Conservation (phyloP, 495 filamentous ascomycete species). For the Podospora comata region DNA sequence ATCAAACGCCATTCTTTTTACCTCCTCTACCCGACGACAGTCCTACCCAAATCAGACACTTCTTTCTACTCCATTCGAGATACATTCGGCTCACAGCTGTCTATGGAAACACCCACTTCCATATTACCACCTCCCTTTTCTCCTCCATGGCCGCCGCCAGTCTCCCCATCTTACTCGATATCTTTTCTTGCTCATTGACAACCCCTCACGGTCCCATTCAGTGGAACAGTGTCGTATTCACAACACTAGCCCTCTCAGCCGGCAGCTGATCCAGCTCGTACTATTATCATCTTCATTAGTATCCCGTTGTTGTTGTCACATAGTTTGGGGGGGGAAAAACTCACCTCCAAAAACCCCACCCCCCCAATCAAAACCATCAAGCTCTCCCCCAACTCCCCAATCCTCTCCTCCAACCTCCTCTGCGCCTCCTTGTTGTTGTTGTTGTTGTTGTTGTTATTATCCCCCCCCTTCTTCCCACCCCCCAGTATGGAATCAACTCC, state of each 20-base stretch:
- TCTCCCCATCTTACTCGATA: too few relatives aligned
- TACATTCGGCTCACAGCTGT: too few relatives aligned
- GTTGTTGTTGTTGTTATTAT: neutral
- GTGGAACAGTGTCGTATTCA: conserved; percentile 26
- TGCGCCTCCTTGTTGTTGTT: conserved; percentile 29
- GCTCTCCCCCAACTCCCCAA: conserved; percentile 55
- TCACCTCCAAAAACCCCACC: conserved; percentile 60
- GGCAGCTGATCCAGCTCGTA: conserved; percentile 41
- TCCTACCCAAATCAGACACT: too few relatives aligned
- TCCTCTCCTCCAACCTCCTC: conserved; percentile 40
- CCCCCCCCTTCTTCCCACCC: conserved; percentile 10
- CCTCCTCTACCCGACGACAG: too few relatives aligned
- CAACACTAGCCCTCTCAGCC: conserved; percentile 25
- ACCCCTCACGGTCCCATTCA: conserved; percentile 7
- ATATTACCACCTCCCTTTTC: too few relatives aligned
- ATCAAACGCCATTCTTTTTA: too few relatives aligned
- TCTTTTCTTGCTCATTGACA: too few relatives aligned
- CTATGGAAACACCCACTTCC: too few relatives aligned
- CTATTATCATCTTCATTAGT: conserved; percentile 32
- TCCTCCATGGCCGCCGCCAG: too few relatives aligned
- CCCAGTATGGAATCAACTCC: neutral
- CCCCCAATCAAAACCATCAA: conserved; percentile 56
- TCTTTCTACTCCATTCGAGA: too few relatives aligned
- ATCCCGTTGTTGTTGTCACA: conserved; percentile 2
- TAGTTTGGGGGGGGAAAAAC: conserved; percentile 18